phyloP scores from a whole-genome alignment of 2,329 filamentous ascomycete species.

The Reticulascus tulasneorum region DNA sequence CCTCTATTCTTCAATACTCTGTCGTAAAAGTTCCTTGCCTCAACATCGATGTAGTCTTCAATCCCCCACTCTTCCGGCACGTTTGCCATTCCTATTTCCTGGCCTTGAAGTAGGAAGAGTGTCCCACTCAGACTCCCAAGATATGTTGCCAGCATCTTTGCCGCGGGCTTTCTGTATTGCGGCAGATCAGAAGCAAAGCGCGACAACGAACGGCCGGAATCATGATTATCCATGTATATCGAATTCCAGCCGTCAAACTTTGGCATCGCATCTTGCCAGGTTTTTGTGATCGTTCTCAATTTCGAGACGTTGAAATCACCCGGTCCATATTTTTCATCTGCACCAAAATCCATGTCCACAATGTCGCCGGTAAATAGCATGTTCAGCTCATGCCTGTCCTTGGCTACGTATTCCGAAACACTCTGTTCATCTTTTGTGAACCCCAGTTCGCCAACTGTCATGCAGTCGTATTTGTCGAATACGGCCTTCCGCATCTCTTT shows the following conservation, averaged over 20 bases:
- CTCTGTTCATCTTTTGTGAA: slow-evolving; percentile 38
- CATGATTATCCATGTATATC: slow-evolving; percentile 53
- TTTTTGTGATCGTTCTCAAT: slow-evolving; percentile 28
- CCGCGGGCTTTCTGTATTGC: slow-evolving; percentile 30
- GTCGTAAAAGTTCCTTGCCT: slow-evolving; percentile 36
- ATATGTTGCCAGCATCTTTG: slow-evolving; percentile 43
- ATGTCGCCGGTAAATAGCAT: slow-evolving; percentile 24
- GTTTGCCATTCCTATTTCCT: slow-evolving; percentile 50
- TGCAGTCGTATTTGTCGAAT: slow-evolving; percentile 45
- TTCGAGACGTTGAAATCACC: slow-evolving; percentile 31
- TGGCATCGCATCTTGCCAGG: slow-evolving; percentile 33
- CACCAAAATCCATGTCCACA: slow-evolving; percentile 32
- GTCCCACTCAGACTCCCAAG: slow-evolving; percentile 38
- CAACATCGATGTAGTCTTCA: slow-evolving; percentile 39
- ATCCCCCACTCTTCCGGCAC: slow-evolving; percentile 36
- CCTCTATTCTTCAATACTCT: slow-evolving; percentile 15
- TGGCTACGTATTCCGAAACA: slow-evolving; percentile 44
- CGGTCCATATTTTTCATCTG: slow-evolving; percentile 33
- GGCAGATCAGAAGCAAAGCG: slow-evolving; percentile 40
- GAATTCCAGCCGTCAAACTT: slow-evolving; percentile 42
- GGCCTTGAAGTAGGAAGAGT: slow-evolving; percentile 45
- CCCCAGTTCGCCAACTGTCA: slow-evolving; percentile 54
- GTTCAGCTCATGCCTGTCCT: slow-evolving; percentile 30
- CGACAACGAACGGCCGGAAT: slow-evolving; percentile 47
- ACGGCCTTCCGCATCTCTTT: slow-evolving; percentile 44